Percentiles rank a stretch among this genome's conserved stretches.
Conservation (phyloP, 176 grass and related monocot species). For the Aegilops speltoides region DNA sequence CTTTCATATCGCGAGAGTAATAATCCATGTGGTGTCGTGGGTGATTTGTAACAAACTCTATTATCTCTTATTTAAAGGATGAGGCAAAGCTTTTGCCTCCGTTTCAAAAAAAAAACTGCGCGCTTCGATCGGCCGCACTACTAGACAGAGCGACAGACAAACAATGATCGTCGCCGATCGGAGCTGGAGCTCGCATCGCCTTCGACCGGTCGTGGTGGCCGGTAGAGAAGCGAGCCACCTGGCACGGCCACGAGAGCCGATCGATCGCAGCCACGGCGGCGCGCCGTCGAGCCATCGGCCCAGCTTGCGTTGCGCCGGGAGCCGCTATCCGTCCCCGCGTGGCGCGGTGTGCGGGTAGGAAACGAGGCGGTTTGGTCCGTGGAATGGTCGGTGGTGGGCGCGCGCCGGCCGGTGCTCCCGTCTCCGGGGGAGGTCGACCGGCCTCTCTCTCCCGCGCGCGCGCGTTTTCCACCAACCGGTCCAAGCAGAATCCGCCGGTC, state of each 20-base stretch:
- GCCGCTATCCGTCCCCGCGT: background rate
- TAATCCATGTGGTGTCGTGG: too few relatives aligned
- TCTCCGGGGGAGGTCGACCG: background rate
- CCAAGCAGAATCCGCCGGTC: background rate
- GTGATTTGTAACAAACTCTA: too few relatives aligned
- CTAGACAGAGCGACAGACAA: too few relatives aligned
- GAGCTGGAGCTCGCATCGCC: too few relatives aligned
- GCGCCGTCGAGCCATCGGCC: background rate
- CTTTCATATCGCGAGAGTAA: too few relatives aligned
- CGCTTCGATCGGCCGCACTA: too few relatives aligned
- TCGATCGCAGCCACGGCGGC: background rate
- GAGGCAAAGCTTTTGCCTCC: too few relatives aligned
- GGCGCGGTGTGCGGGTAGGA: background rate
- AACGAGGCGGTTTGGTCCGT: background rate
- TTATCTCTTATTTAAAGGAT: too few relatives aligned
- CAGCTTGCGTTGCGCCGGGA: background rate
- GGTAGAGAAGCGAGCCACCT: too few relatives aligned
- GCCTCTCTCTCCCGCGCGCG: background rate
- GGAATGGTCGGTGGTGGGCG: slow-evolving; percentile 5
- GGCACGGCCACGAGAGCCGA: background rate
- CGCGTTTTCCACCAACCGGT: background rate
- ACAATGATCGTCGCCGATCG: too few relatives aligned
- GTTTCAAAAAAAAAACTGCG: too few relatives aligned
- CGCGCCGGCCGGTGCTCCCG: background rate
- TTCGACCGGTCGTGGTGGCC: too few relatives aligned